These are phyloP conservation scores for Elsinoe australis DNA, from an alignment of 2,329 filamentous ascomycete species.

Conservation along the genomic window DNA sequence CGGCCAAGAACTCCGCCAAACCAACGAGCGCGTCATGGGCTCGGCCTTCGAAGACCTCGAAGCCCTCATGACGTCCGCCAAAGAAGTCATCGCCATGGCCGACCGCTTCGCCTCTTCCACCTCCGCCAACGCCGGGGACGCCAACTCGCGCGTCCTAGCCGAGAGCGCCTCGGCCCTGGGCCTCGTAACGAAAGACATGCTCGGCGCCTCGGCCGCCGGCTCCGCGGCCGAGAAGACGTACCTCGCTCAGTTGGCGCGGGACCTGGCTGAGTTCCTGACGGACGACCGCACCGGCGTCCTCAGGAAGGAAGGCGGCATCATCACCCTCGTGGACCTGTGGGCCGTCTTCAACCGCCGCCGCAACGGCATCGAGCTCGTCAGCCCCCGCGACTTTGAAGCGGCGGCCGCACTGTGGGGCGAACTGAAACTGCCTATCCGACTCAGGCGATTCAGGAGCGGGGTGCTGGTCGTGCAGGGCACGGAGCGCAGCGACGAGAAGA, in stretches of 20 bases:
- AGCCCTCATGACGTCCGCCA: slow-evolving; percentile 93
- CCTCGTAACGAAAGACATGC: slow-evolving; percentile 88
- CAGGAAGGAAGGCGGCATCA: slow-evolving; percentile 73
- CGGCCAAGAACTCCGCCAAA: slow-evolving; percentile 75
- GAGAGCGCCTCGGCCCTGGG: slow-evolving; percentile 79
- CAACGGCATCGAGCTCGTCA: slow-evolving; percentile 89
- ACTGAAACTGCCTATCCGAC: slow-evolving; percentile 73
- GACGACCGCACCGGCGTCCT: slow-evolving; percentile 75
- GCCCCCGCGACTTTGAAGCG: slow-evolving; percentile 83
- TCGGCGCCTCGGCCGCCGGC: slow-evolving; percentile 63
- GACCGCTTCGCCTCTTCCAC: slow-evolving; percentile 67
- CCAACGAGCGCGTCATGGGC: slow-evolving; percentile 88
- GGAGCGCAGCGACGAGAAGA: slow-evolving; percentile 86
- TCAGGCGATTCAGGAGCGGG: slow-evolving; percentile 85
- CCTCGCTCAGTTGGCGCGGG: slow-evolving; percentile 75
- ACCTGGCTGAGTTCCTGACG: slow-evolving; percentile 79
- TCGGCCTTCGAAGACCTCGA: slow-evolving; percentile 94
- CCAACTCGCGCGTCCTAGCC: slow-evolving; percentile 66
- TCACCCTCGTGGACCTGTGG: slow-evolving; percentile 86
- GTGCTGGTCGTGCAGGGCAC: slow-evolving; percentile 87
- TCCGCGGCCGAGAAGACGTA: slow-evolving; percentile 74
- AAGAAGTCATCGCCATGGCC: slow-evolving; percentile 88
- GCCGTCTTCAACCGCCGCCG: slow-evolving; percentile 88
- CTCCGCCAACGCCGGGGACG: slow-evolving; percentile 50
- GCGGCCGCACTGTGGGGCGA: slow-evolving; percentile 83